Base-by-base conservation (phyloP, 139 green algal species). In the Deuterostichococcus epilithicus region DNA sequence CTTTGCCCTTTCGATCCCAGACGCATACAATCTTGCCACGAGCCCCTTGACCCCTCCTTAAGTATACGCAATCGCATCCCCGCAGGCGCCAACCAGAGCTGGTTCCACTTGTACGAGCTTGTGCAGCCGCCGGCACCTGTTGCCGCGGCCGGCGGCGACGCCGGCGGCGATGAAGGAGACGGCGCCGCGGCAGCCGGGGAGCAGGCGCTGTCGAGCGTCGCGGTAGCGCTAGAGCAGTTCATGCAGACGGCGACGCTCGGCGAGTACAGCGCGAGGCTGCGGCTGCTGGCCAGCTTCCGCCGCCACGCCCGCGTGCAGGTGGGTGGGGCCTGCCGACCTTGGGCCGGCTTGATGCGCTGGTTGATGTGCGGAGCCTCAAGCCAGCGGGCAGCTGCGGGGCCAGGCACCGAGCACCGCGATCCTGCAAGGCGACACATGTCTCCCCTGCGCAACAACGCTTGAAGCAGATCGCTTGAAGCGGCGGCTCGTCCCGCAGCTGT, bases 31-130 rank as follows among this genome's bases (percentile, higher is more conserved):
- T n/a, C n/a, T n/a, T n/a, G n/a, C n/a, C n/a, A n/a, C n/a, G n/a
- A n/a, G n/a, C n/a, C n/a, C n/a, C n/a, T n/a, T n/a, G n/a, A n/a
- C n/a, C n/a, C n/a, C n/a, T n/a, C n/a, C n/a, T n/a, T n/a, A n/a
- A n/a, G n/a, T n/a, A n/a, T n/a, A n/a, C n/a, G n/a, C n/a, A n/a
- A n/a, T n/a, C n/a, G n/a, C n/a, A n/a, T n/a, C n/a, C n/a, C n/a
- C 63, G 69, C 77, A 81, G 74, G 87, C 23, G 92, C 93, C 0
- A 42, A 84, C 66, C 78, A 85, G 63, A 86, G 83, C 36, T 99
- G 96, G 96, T 99, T 98, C 77, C 91, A 97, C 72, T 81, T 99
- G 36, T 92, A 95, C 78, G 76, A 84, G 34, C 83, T 98, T n/a
- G 39, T 97, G 44, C 28, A 76, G 60, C 60, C 38, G 30, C 44